Evolutionary conservation across 2,329 filamentous ascomycete genomes (phyloP).

Genomic region (Rugonectria rugulosa): DNA sequence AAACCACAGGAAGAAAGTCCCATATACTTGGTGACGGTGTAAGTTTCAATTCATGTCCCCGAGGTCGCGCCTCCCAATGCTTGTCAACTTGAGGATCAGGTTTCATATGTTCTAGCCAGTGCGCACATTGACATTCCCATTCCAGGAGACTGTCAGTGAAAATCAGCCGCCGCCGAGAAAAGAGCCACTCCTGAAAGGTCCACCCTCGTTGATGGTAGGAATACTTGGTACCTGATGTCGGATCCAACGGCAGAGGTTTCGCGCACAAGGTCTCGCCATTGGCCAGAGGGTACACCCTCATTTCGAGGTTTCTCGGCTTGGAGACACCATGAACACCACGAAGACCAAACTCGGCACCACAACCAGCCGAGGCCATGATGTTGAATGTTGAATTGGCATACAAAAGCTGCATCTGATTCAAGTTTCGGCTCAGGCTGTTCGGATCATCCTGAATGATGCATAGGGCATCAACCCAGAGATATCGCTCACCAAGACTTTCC

Average conservation of each 20-base stretch:
- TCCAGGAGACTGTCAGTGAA: slow-evolving; percentile 8
- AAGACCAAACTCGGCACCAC: slow-evolving; percentile 20
- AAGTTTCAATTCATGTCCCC: slow-evolving; percentile 2
- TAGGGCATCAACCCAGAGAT: slow-evolving; percentile 22
- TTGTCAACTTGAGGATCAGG: neutral
- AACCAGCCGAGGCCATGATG: slow-evolving; percentile 18
- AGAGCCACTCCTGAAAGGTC: slow-evolving; percentile 26
- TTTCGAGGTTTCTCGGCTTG: slow-evolving; percentile 10
- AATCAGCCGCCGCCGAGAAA: slow-evolving; percentile 11
- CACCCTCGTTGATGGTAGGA: slow-evolving; percentile 21
- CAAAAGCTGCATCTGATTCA: slow-evolving; percentile 24
- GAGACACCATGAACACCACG: slow-evolving; percentile 12
- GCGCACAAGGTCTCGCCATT: slow-evolving; percentile 11
- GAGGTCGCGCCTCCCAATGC: neutral
- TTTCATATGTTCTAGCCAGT: slow-evolving; percentile 13
- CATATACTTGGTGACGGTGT: slow-evolving; percentile 19
- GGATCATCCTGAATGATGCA: slow-evolving; percentile 21
- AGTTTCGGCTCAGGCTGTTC: slow-evolving; percentile 8
- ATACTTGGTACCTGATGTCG: slow-evolving; percentile 13
- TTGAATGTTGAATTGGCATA: slow-evolving; percentile 20
- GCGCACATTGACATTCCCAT: slow-evolving; percentile 21
- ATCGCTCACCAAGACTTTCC: slow-evolving; percentile 8
- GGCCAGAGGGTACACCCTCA: slow-evolving; percentile 14
- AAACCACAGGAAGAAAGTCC: slow-evolving; percentile 16
- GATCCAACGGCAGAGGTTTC: neutral